These are phyloP conservation scores for Blastocystis sp. DNA, from an alignment of 352 stramenopile species.

Conservation along the genomic window DNA sequence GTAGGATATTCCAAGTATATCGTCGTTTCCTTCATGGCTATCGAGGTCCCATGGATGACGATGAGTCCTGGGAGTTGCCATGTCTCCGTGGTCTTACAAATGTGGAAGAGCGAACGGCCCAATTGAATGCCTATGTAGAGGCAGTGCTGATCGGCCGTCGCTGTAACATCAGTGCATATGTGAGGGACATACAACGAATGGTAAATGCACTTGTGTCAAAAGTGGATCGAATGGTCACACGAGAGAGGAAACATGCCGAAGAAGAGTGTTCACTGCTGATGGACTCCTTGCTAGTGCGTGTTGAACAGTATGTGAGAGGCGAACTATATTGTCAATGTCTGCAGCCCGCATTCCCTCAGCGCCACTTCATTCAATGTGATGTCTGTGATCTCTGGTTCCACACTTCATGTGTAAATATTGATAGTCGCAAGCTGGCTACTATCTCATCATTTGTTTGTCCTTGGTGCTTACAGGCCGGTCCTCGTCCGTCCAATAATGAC, in stretches of 20 bases:
- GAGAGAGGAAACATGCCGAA: not conserved
- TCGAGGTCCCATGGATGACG: not conserved
- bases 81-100: constrained; percentile 34
- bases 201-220: not conserved
- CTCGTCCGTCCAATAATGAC: not conserved
- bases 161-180: not conserved
- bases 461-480: not conserved
- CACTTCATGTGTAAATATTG: constrained; percentile 34
- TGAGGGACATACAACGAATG: constrained; percentile 37
- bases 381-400: constrained; percentile 55
- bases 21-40: constrained; percentile 20
- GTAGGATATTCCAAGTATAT: not conserved
- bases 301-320: constrained; percentile 28
- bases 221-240: not conserved
- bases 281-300: not conserved
- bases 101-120: not conserved
- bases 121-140: not conserved
- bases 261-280: constrained; percentile 36
- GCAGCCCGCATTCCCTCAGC: constrained; percentile 3
- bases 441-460: constrained; percentile 48
- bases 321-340: constrained; percentile 33
- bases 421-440: constrained; percentile 1
- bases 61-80: constrained; percentile 28
- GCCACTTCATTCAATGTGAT: constrained; percentile 60
- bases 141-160: constrained; percentile 28